A percentile compares a stretch with the other conserved stretches of the same genome.
These are phyloP conservation scores for Scortechinia acanthostroma DNA, from an alignment of 2,329 filamentous ascomycete species.

Conservation along the genomic window DNA sequence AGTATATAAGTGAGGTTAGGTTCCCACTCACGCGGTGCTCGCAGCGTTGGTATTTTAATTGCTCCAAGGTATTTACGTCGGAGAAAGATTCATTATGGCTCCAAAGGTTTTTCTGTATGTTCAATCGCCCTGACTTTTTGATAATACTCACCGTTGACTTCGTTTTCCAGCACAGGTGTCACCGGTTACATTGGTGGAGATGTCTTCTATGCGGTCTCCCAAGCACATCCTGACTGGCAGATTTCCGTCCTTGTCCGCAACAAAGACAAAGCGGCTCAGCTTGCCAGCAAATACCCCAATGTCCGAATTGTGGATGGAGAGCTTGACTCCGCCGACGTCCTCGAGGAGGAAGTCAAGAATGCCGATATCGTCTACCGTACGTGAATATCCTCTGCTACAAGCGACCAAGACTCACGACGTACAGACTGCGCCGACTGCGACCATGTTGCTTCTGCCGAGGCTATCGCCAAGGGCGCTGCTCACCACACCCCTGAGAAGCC, in stretches of 20 bases:
- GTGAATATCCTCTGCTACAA: constrained; percentile 7
- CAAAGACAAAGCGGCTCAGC: constrained; percentile 26
- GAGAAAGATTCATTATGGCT: too few relatives aligned
- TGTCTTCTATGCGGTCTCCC: constrained; percentile 31
- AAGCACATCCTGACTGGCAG: constrained; percentile 36
- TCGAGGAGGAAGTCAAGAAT: constrained; percentile 31
- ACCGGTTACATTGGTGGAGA: constrained; percentile 47
- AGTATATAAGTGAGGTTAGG: too few relatives aligned
- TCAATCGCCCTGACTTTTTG: neutral
- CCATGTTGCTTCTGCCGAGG: constrained; percentile 26
- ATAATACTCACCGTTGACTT: constrained; percentile 16
- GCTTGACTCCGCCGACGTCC: constrained; percentile 25
- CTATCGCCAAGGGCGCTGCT: constrained; percentile 27
- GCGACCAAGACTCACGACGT: neutral
- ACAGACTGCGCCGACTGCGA: constrained; percentile 24
- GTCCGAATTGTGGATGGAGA: constrained; percentile 30
- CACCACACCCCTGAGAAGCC: constrained; percentile 21
- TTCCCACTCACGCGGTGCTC: too few relatives aligned
- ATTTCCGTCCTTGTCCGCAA: constrained; percentile 31
- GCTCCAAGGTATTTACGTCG: too few relatives aligned
- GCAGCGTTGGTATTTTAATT: too few relatives aligned
- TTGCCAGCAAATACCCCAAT: constrained; percentile 26
- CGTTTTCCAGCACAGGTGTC: constrained; percentile 34
- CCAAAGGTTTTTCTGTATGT: constrained; percentile 1
- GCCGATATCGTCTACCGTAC: constrained; percentile 34